Evolutionary conservation across 2,329 filamentous ascomycete genomes (phyloP).

Genomic region (Fusarium setosum): DNA sequence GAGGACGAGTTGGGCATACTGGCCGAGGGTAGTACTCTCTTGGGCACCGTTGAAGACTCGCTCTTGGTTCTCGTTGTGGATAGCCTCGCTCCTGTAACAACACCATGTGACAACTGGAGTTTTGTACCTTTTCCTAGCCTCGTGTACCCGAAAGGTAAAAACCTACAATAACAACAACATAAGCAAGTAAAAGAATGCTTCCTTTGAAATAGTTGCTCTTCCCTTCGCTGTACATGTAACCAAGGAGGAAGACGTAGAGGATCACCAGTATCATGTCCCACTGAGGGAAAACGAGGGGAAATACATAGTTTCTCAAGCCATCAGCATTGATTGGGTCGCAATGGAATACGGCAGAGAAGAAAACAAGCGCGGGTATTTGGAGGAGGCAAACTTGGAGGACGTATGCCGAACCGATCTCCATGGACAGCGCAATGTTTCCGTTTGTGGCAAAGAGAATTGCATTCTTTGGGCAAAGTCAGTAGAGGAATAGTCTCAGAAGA

Average conservation of each 20-base stretch:
- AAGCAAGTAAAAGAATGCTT: not conserved
- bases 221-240: not conserved
- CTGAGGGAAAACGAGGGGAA: not conserved
- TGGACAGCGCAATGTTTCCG: not conserved
- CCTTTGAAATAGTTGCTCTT: slow-evolving; percentile 1
- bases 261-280: slow-evolving; percentile 4
- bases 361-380: not conserved
- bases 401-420: not conserved
- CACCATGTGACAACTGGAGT: no score
- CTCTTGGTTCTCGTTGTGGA: no score
- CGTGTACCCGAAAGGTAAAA: not conserved
- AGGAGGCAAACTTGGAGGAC: not conserved
- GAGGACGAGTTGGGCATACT: not conserved
- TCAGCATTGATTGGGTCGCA: not conserved
- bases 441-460: not conserved
- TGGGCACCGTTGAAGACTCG: no score
- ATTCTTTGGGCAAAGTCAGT: not conserved
- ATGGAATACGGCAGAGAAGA: not conserved
- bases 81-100: no score
- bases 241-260: not conserved
- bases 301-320: not conserved
- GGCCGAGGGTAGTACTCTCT: not conserved
- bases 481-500: not conserved
- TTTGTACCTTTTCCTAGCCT: not conserved
- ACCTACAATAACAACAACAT: not conserved